Evolutionary conservation across 2,329 filamentous ascomycete species (phyloP), one percentile per base, ranked within the genome.

Genomic region (Akanthomyces uredinophilus): DNA sequence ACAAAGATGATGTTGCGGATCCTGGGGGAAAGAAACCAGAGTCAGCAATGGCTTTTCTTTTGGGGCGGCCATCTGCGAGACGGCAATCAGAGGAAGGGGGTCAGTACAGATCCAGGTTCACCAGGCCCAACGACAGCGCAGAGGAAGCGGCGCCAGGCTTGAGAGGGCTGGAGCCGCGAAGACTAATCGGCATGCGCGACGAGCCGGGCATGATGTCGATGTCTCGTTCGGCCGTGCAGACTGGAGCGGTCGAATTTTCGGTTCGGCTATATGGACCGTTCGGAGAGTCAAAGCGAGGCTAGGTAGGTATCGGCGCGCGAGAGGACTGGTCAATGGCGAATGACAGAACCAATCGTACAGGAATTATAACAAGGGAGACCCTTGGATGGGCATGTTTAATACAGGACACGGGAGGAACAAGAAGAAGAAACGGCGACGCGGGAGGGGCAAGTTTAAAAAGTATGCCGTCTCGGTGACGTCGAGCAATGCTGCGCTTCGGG

Each of bases 1-100:
- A 93, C 82, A 75, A 98, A 96, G 69, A 98, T 80, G 64, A 97
- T 80, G 73, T 97, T 96, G 60, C 91, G 90, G 65, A 96, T 71
- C 64, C 91, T 94, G 37, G 66, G 18, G 27, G 20, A 8, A 22
- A 3, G 37, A 35, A 8, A 4, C 32, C 27, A 24, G 50, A 47
- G 47, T 63, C 55, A 58, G 55, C 44, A 10, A 24, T 41, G 58
- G 57, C 6, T 16, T n/a, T n/a, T 35, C 11, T 35, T 35, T 11
- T 32, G 29, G n/a, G 29, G 16, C 32, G 43, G 43, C 54, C 18
- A 10, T 24, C 11, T 11, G 13, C 2, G 29, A 18, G 35, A 43
- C 18, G 29, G 52, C 37, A 22, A 24, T 35, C 32, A 22, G n/a
- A 20, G 29, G 16, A 55, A 39, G 57, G 58, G 58, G 18, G 16